Evolutionary conservation across 225 moss, liverwort and hornwort genomes (phyloP), one percentile per base, ranked within the genome.

Genomic region (Marchantia paleacea): DNA sequence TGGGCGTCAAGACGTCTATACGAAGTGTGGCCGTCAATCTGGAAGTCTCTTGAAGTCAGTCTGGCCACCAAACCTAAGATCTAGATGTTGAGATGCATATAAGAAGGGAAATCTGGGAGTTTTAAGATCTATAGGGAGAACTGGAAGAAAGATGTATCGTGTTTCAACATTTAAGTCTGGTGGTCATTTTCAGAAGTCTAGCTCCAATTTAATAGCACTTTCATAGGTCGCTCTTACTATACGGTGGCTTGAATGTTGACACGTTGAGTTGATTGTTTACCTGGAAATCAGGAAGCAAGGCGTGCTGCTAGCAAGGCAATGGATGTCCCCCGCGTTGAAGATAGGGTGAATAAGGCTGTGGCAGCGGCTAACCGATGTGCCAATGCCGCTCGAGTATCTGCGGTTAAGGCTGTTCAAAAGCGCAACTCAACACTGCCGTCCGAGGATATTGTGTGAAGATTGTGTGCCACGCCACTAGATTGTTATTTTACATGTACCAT

Each of bases 311-410:
- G 87, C 58, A 91, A 89, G 85, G 92, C 89, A 25, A 87, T 89
- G 86, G 92, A 91, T 69, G 87, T 94, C 77, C 90, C 89, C 57
- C 88, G 91, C 70, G 91, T 96, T 80, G 94, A 96, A 78, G 96
- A 91, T 50, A 91, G 80, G 81, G 94, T 96, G 83, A 91, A 91
- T 75, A 96, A 94, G 83, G 85, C 85, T 74, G 91, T 96, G 70
- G 89, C 92, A 65, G 84, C 86, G 67, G 91, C 94, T 65, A 96
- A 96, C 69, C 92, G 92, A 71, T 89, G 94, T 75, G 92, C 94
- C 70, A 94, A 96, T 82, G 91, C 85, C 62, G 94, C 96, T 7
- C 87, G 94, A 67, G 94, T 96, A 80, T 89, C 92, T 88, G 94
- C 92, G 54, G 94, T 94, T 51, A 94, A 94, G 80, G 96, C 92